Conservation (phyloP, 163 green algal species). For the Scenedesmus sp. region DNA sequence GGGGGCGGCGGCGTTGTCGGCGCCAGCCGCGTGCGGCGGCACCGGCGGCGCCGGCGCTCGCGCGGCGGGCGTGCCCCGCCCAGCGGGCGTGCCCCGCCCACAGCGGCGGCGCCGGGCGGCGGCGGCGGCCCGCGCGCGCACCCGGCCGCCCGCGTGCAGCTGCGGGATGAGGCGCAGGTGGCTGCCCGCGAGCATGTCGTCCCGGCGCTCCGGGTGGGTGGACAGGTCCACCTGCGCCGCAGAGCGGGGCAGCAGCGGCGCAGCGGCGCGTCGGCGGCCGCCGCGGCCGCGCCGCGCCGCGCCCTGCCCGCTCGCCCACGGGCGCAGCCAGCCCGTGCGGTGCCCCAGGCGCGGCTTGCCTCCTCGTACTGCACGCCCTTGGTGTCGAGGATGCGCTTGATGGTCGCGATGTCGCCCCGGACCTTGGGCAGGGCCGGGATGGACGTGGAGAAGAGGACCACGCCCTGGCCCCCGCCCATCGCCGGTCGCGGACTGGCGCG, state of each 20-base stretch:
- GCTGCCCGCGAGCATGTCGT: constrained; percentile 60
- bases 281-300: too few species aligned
- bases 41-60: too few species aligned
- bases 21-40: not conserved
- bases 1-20: not conserved
- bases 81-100: too few species aligned
- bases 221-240: constrained; percentile 68
- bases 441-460: constrained; percentile 70
- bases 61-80: too few species aligned
- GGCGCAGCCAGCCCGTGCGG: too few species aligned
- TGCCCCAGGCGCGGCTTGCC: too few species aligned
- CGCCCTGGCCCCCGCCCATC: constrained; percentile 16
- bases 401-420: constrained; percentile 64
- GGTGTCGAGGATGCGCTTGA: constrained; percentile 66
- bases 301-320: too few species aligned
- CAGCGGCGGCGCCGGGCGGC: not conserved
- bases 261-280: too few species aligned
- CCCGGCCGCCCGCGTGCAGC: constrained; percentile 71
- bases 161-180: constrained; percentile 61
- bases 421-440: constrained; percentile 66
- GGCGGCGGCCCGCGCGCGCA: not conserved
- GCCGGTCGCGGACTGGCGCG: too few species aligned
- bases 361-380: constrained; percentile 77
- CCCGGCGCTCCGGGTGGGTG: constrained; percentile 43
- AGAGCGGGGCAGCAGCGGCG: not conserved